Evolutionary conservation across 257 asterid genomes (phyloP).

Genomic region (Nyctanthes arbortristis): DNA sequence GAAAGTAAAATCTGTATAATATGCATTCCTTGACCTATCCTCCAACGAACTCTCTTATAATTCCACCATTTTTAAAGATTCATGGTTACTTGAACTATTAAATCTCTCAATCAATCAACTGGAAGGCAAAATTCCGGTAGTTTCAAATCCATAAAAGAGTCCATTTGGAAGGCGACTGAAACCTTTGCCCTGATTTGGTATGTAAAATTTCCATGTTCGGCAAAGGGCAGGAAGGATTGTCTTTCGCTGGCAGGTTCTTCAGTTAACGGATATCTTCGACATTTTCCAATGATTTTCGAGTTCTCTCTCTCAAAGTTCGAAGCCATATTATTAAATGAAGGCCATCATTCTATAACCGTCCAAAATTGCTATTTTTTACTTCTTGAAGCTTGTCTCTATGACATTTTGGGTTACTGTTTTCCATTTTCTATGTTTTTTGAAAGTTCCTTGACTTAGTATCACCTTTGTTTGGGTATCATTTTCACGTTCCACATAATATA

Average conservation of each 20-base stretch:
- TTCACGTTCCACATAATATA: no score
- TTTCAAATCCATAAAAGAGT: no score
- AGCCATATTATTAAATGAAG: no score
- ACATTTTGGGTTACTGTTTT: not conserved
- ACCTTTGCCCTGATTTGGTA: no score
- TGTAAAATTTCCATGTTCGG: no score
- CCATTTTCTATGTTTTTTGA: not conserved
- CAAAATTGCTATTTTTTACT: not conserved
- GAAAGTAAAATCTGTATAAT: conserved; percentile 5
- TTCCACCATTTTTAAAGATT: no score
- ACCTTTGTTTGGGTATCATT: not conserved
- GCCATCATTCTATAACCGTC: not conserved
- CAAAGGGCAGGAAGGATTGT: no score
- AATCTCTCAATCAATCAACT: no score
- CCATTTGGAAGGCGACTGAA: no score
- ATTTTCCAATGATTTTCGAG: not conserved
- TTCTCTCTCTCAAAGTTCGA: not conserved
- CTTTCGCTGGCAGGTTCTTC: not conserved
- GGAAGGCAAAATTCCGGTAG: no score
- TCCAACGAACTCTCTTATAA: no score
- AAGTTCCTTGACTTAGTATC: not conserved
- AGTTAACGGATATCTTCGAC: conserved; percentile 4
- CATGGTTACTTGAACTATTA: no score
- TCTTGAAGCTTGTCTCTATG: not conserved
- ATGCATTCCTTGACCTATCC: conserved; percentile 5